Evolutionary conservation across 2,329 filamentous ascomycete genomes (phyloP).

Genomic region (Paecilomyces sp.): DNA sequence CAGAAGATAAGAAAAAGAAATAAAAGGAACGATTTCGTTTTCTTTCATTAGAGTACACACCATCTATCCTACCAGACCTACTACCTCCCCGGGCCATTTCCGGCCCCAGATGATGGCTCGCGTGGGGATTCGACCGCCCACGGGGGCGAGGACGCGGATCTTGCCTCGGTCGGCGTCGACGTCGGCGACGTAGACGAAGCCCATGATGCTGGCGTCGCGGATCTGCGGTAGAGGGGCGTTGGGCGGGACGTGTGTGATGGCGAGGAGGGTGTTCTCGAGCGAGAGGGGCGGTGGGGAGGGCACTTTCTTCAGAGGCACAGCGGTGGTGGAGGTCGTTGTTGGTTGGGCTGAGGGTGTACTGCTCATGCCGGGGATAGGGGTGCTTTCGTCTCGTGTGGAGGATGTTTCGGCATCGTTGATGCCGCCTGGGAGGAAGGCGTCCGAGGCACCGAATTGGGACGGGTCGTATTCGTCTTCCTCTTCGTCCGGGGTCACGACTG

Average conservation of each 20-base stretch:
- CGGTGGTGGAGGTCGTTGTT: constrained; percentile 10
- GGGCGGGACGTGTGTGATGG: constrained; percentile 70
- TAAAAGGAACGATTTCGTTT: too few species aligned
- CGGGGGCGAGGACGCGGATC: constrained; percentile 73
- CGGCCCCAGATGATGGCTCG: constrained; percentile 72
- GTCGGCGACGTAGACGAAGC: constrained; percentile 87
- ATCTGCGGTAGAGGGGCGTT: constrained; percentile 66
- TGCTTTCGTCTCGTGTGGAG: constrained; percentile 11
- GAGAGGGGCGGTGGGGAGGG: constrained; percentile 51
- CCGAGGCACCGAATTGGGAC: constrained; percentile 20
- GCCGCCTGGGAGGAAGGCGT: constrained; percentile 30
- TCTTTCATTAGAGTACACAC: not conserved
- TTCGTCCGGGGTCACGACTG: constrained; percentile 49
- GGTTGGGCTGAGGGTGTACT: constrained; percentile 11
- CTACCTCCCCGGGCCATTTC: constrained; percentile 76
- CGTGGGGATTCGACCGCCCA: constrained; percentile 72
- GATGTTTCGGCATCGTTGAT: constrained; percentile 15
- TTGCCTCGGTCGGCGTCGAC: constrained; percentile 79
- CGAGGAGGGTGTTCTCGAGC: constrained; percentile 75
- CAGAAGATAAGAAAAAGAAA: too few species aligned
- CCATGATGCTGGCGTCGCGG: constrained; percentile 75
- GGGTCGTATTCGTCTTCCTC: constrained; percentile 43
- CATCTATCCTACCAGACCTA: constrained; percentile 61
- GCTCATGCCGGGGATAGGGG: constrained; percentile 16
- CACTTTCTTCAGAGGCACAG: constrained; percentile 50